Conservation (phyloP, 1,284 basidiomycete species). For the Salmacisia buchloeana region DNA sequence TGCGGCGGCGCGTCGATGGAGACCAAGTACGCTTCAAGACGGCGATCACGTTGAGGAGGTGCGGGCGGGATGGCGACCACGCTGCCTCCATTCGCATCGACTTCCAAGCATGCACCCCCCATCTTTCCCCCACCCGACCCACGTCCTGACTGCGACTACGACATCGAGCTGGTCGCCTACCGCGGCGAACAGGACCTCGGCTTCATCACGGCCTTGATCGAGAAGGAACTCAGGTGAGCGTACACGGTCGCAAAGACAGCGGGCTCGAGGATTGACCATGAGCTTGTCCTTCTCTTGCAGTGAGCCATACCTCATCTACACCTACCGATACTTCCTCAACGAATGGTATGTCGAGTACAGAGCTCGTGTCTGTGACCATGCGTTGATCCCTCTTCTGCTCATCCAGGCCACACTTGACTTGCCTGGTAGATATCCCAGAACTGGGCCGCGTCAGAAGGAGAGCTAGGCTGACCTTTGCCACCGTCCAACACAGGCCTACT, state of each 20-base stretch:
- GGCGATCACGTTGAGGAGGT: too few species aligned
- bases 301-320: conserved; percentile 91
- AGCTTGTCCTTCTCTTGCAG: conserved; percentile 53
- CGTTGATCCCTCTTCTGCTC: neutral
- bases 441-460: neutral
- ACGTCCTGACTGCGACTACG: neutral
- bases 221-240: conserved; percentile 50
- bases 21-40: too few species aligned
- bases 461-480: neutral
- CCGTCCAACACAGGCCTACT: too few species aligned
- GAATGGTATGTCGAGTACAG: conserved; percentile 73
- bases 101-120: neutral
- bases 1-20: too few species aligned
- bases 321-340: conserved; percentile 64
- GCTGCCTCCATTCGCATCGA: neutral
- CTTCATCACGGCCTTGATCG: conserved; percentile 41
- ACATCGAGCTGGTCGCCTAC: conserved; percentile 62
- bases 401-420: conserved; percentile 85
- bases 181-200: conserved; percentile 59
- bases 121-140: neutral
- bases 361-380: neutral
- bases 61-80: neutral
- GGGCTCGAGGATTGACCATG: neutral
- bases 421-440: conserved; percentile 63
- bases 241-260: conserved; percentile 42